phyloP scores from a whole-genome alignment of 2,329 filamentous ascomycete genomes.

The Raffaelea albimanens region DNA sequence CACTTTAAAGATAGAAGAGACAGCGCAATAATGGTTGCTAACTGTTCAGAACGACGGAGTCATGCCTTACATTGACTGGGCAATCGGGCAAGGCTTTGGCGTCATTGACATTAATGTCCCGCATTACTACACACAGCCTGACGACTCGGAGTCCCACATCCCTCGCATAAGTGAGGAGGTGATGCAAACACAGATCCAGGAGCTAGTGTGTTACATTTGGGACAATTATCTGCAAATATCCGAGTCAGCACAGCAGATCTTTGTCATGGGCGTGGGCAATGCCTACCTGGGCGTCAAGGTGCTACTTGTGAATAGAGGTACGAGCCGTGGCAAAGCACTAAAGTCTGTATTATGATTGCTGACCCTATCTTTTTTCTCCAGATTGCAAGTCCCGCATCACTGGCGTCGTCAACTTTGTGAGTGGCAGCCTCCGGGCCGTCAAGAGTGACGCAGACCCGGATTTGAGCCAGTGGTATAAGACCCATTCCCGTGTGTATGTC shows the following conservation, averaged over 20 bases:
- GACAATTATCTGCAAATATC: constrained; percentile 89
- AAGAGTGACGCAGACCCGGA: constrained; percentile 68
- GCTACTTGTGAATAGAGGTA: constrained; percentile 69
- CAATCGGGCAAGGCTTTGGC: constrained; percentile 63
- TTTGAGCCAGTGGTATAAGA: constrained; percentile 73
- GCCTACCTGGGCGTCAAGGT: constrained; percentile 78
- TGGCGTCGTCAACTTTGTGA: constrained; percentile 73
- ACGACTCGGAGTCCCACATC: constrained; percentile 41
- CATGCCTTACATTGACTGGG: constrained; percentile 77
- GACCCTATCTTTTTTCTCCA: constrained; percentile 14
- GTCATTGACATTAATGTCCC: constrained; percentile 91
- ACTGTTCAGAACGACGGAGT: constrained; percentile 63
- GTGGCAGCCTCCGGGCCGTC: constrained; percentile 66
- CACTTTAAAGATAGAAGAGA: no score
- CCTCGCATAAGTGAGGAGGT: constrained; percentile 34
- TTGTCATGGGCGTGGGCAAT: constrained; percentile 82
- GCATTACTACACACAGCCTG: constrained; percentile 57
- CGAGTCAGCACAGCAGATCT: constrained; percentile 61
- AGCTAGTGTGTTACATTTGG: constrained; percentile 82
- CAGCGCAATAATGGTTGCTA: no score
- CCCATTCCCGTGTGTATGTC: constrained; percentile 72
- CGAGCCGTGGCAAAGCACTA: constrained; percentile 8
- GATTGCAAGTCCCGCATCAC: constrained; percentile 59
- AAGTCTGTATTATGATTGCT: background rate
- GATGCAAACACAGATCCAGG: constrained; percentile 53